Evolutionary conservation across 139 green algal genomes (phyloP).

Genomic region (Astrephomene gubernaculifera): DNA sequence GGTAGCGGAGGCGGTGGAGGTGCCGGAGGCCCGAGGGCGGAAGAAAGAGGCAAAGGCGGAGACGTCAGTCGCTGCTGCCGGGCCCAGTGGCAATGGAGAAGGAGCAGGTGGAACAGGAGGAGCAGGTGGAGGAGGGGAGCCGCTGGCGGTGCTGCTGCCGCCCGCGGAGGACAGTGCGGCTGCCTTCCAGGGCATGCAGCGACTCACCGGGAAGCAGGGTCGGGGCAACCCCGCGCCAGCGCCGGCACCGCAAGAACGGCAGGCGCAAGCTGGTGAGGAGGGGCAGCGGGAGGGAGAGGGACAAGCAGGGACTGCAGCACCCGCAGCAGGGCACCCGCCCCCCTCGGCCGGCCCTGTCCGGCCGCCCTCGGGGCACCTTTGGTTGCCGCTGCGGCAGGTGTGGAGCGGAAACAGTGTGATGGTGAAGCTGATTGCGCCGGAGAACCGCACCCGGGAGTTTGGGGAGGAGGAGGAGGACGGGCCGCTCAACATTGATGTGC

Average conservation of each 20-base stretch:
- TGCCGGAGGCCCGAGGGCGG: no score
- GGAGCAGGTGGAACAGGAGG: no score
- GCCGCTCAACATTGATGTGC: slow-evolving; percentile 22
- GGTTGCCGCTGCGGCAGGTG: slow-evolving; percentile 8
- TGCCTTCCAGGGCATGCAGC: not conserved
- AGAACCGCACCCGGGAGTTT: slow-evolving; percentile 11
- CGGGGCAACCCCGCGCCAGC: no score
- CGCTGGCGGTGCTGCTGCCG: not conserved
- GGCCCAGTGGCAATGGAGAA: no score
- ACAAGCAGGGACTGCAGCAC: not conserved
- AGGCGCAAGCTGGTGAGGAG: no score
- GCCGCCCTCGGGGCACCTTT: slow-evolving; percentile 20
- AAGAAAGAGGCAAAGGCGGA: no score
- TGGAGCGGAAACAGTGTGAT: slow-evolving; percentile 13
- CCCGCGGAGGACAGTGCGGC: not conserved
- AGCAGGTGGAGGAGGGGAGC: not conserved
- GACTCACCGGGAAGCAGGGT: no score
- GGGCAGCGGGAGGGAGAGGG: not conserved
- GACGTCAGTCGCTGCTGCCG: no score
- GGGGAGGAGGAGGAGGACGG: not conserved
- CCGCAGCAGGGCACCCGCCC: not conserved
- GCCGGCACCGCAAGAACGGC: no score
- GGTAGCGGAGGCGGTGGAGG: no score
- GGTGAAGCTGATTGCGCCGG: slow-evolving; percentile 28
- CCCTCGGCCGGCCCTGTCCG: no score